phyloP scores from a whole-genome alignment of 495 filamentous ascomycete genomes.

The Hypoxylon crocopeplum region DNA sequence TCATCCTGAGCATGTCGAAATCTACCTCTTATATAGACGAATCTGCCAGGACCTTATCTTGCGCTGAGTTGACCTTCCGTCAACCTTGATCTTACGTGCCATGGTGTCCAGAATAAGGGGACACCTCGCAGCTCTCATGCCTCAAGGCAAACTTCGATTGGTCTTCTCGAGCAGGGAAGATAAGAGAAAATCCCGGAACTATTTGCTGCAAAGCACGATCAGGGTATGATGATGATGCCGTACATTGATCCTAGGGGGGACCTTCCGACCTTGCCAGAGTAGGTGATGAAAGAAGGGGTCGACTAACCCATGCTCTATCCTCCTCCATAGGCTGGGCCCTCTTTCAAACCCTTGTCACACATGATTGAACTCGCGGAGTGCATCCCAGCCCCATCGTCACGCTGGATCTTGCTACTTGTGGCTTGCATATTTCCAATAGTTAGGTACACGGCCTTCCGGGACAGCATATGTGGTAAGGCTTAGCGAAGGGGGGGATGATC shows the following conservation, averaged over 20 bases:
- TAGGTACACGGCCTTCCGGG: neutral
- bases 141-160: conserved; percentile 13
- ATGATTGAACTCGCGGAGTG: conserved; percentile 20
- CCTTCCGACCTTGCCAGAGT: conserved; percentile 1
- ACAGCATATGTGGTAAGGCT: conserved; percentile 23
- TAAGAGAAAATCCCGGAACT: neutral
- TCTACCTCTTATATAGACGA: conserved; percentile 26
- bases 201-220: conserved; percentile 8
- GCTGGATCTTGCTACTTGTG: conserved; percentile 22
- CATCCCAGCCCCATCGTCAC: conserved; percentile 5
- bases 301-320: neutral
- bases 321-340: neutral
- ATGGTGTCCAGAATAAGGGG: too few relatives aligned
- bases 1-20: neutral
- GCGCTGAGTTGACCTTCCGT: conserved; percentile 1
- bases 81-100: neutral
- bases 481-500: conserved; percentile 6
- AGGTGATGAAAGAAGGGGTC: neutral
- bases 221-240: conserved; percentile 9
- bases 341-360: conserved; percentile 15
- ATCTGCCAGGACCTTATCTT: conserved; percentile 4
- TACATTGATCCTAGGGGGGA: conserved; percentile 4
- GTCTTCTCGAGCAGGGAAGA: conserved; percentile 1
- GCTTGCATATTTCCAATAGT: conserved; percentile 28
- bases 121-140: neutral